Evolutionary conservation across 2,329 filamentous ascomycete genomes (phyloP).

Genomic region (Penicillium sp.): DNA sequence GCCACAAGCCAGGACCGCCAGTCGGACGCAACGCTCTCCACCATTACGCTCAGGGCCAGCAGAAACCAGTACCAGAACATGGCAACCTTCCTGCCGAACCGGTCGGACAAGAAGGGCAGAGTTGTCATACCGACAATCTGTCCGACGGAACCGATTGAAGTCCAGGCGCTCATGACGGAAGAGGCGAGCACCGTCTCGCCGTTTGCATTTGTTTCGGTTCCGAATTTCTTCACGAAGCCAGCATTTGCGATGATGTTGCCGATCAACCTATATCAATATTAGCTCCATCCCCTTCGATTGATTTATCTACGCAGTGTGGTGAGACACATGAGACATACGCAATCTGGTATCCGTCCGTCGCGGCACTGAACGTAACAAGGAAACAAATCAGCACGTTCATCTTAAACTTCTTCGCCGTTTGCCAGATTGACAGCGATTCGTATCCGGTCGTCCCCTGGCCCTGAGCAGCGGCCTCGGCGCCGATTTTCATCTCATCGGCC

Average conservation of each 20-base stretch:
- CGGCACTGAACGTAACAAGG: slow-evolving; percentile 17
- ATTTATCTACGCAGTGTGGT: too few species aligned
- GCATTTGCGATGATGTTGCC: slow-evolving; percentile 19
- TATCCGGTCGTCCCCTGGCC: neutral
- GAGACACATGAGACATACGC: neutral
- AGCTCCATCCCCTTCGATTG: too few species aligned
- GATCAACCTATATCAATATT: neutral
- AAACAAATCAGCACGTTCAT: slow-evolving; percentile 8
- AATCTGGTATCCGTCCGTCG: slow-evolving; percentile 20
- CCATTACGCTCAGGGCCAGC: neutral
- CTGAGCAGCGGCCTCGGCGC: neutral
- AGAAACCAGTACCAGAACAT: neutral
- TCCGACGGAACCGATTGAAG: neutral
- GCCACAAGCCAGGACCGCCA: neutral
- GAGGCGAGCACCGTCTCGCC: neutral
- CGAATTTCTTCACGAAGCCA: slow-evolving; percentile 17
- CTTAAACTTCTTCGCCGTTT: slow-evolving; percentile 2
- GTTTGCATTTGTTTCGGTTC: neutral
- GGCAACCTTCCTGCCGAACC: neutral
- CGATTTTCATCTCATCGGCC: neutral
- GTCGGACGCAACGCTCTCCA: neutral
- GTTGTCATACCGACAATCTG: neutral
- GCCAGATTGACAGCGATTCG: neutral
- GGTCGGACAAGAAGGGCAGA: neutral
- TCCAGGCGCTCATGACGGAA: neutral